Conservation (phyloP, 2,329 filamentous ascomycete species). For the Hirsutella minnesotensis region DNA sequence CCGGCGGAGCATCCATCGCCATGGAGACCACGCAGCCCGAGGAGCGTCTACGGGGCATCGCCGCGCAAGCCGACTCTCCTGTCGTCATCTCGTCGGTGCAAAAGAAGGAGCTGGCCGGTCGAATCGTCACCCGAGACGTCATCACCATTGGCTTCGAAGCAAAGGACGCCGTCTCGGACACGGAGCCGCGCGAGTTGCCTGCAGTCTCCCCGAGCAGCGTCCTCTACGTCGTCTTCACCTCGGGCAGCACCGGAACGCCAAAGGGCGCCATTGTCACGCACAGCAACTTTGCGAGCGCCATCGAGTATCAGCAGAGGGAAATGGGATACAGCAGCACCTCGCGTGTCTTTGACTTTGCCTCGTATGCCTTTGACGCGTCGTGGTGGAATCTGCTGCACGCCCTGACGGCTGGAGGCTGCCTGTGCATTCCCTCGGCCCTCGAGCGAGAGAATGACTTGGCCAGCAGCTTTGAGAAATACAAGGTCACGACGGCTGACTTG, state of each 20-base stretch:
- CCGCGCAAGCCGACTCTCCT: constrained; percentile 1
- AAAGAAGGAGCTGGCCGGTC: background rate
- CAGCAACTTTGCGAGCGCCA: constrained; percentile 6
- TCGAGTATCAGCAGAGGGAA: constrained; percentile 7
- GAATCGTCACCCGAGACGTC: background rate
- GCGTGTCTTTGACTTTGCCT: constrained; percentile 12
- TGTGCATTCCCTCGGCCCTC: constrained; percentile 9
- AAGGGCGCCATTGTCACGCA: constrained; percentile 13
- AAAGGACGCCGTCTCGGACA: background rate
- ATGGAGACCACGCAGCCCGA: constrained; percentile 11
- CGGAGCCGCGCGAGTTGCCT: background rate
- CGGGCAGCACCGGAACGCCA: constrained; percentile 9
- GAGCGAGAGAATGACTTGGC: constrained; percentile 5
- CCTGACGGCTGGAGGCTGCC: constrained; percentile 8
- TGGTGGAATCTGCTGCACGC: constrained; percentile 10
- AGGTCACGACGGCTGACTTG: constrained; percentile 6
- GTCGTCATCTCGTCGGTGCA: constrained; percentile 2
- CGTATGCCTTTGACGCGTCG: constrained; percentile 11
- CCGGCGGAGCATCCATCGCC: constrained; percentile 13
- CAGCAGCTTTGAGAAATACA: constrained; percentile 3
- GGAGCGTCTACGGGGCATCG: constrained; percentile 4
- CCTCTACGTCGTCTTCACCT: constrained; percentile 11
- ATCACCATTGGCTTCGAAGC: background rate
- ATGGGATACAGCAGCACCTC: constrained; percentile 7
- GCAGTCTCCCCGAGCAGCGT: constrained; percentile 1